phyloP scores from a whole-genome alignment of 2,329 filamentous ascomycete genomes.

The Ilyonectria robusta region DNA sequence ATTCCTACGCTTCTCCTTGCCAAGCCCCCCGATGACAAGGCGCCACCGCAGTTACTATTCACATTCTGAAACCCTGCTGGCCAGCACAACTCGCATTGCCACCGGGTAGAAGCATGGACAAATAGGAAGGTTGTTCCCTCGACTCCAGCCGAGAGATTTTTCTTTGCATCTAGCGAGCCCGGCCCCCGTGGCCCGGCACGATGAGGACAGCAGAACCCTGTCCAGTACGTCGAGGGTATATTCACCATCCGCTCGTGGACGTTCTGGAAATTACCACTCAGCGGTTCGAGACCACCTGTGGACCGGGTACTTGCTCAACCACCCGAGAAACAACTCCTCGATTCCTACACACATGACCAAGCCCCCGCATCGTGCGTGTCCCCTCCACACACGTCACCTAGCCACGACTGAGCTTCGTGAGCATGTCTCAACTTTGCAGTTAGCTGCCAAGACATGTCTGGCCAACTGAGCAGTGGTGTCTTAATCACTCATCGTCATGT shows the following conservation, averaged over 20 bases:
- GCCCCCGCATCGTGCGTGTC: background rate
- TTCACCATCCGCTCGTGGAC: background rate
- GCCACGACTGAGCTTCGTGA: background rate
- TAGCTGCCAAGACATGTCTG: constrained; percentile 13
- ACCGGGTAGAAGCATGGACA: constrained; percentile 4
- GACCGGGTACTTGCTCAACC: constrained; percentile 2
- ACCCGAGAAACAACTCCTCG: background rate
- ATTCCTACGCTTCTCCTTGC: constrained; percentile 7
- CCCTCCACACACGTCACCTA: background rate
- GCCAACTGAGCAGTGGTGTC: constrained; percentile 17
- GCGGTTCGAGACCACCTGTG: background rate
- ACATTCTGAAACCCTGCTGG: constrained; percentile 10
- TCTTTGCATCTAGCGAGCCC: background rate
- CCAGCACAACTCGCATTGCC: background rate
- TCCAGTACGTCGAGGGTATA: too few relatives aligned
- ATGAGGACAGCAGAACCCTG: background rate
- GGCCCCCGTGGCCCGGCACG: background rate
- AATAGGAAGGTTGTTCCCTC: background rate
- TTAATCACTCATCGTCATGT: background rate
- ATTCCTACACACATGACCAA: background rate
- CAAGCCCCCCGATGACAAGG: constrained; percentile 5
- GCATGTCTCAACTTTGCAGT: constrained; percentile 34
- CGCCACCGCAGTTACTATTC: constrained; percentile 11
- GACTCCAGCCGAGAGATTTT: background rate
- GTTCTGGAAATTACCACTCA: background rate